These are phyloP conservation scores for Smallanthus sonchifolius DNA, from an alignment of 129 eudicot species.

Conservation along the genomic window DNA sequence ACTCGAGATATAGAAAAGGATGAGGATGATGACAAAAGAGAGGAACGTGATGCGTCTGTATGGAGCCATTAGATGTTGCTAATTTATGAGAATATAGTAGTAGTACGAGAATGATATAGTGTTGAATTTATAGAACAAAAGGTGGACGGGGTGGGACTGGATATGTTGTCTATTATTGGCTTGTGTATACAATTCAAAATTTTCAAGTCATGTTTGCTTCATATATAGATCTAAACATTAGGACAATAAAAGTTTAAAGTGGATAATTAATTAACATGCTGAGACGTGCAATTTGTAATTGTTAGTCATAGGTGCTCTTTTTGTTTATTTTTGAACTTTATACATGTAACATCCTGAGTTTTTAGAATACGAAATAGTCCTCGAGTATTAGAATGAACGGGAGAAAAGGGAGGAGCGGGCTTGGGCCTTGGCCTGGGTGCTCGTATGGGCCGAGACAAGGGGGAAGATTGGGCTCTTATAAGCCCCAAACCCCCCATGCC, in stretches of 20 bases:
- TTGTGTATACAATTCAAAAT: background rate
- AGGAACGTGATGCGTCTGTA: background rate
- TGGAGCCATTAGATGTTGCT: conserved; percentile 15
- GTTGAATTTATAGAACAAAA: conserved; percentile 26
- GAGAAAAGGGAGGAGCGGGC: too few species aligned
- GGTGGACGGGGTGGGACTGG: background rate
- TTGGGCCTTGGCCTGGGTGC: too few species aligned
- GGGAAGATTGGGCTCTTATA: too few species aligned
- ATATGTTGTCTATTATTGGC: background rate
- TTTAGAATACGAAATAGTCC: too few species aligned
- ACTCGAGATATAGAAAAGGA: conserved; percentile 22
- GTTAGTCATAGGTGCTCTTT: background rate
- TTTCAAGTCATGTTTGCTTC: background rate
- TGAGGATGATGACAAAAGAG: background rate
- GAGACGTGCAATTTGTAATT: background rate
- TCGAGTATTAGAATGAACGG: too few species aligned
- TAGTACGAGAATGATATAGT: conserved; percentile 16
- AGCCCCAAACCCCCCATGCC: too few species aligned
- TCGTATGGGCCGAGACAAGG: too few species aligned
- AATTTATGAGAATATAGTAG: background rate
- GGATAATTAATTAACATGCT: background rate
- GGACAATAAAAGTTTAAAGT: background rate
- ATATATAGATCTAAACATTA: background rate
- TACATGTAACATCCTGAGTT: too few species aligned
- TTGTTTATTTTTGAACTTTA: background rate